Evolutionary conservation across 441 rosid species (phyloP).

Genomic region (Gossypium aridum): DNA sequence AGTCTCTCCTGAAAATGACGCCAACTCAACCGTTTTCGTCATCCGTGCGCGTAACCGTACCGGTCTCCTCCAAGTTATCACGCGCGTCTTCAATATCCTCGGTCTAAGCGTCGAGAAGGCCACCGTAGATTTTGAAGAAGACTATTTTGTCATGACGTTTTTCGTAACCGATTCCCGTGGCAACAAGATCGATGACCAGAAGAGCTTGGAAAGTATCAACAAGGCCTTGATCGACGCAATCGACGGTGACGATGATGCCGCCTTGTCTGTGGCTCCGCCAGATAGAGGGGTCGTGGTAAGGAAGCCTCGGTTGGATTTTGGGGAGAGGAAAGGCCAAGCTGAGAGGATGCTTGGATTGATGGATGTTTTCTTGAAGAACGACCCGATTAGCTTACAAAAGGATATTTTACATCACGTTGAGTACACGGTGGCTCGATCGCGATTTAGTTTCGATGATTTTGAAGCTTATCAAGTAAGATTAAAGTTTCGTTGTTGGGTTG

Average conservation of each 20-base stretch:
- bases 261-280: slow-evolving; percentile 9
- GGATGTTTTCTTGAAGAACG: slow-evolving; percentile 43
- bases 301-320: slow-evolving; percentile 15
- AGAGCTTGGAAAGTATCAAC: slow-evolving; percentile 31
- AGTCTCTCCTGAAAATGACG: slow-evolving; percentile 10
- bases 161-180: slow-evolving; percentile 35
- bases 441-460: slow-evolving; percentile 47
- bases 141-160: slow-evolving; percentile 26
- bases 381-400: slow-evolving; percentile 36
- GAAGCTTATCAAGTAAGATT: slow-evolving; percentile 46
- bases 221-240: slow-evolving; percentile 30
- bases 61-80: slow-evolving; percentile 39
- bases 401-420: slow-evolving; percentile 44
- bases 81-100: slow-evolving; percentile 33
- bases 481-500: not conserved
- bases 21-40: slow-evolving; percentile 21
- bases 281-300: slow-evolving; percentile 28
- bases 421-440: slow-evolving; percentile 41
- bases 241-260: slow-evolving; percentile 18
- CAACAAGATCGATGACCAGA: slow-evolving; percentile 25
- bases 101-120: slow-evolving; percentile 34
- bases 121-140: slow-evolving; percentile 27
- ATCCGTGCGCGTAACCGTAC: slow-evolving; percentile 39
- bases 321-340: slow-evolving; percentile 23
- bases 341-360: slow-evolving; percentile 44